These are phyloP conservation scores for Coemansia sp. DNA, from an alignment of 192 early-diverging fungal genomes.

Conservation along the genomic window DNA sequence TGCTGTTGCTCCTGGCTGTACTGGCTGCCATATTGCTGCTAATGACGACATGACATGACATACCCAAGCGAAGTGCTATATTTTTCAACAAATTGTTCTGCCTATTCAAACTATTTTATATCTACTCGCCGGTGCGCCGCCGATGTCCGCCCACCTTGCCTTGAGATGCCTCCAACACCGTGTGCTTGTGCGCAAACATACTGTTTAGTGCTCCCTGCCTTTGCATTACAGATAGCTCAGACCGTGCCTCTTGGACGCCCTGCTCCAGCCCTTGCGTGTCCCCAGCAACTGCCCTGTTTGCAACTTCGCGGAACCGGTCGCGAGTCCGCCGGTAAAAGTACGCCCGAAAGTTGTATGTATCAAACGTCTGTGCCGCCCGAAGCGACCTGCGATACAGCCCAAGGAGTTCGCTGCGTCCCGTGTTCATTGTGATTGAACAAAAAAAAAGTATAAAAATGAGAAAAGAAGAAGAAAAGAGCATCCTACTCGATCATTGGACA, in stretches of 20 bases:
- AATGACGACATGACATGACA: not conserved
- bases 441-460: not conserved
- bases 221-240: constrained; percentile 72
- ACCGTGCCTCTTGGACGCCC: constrained; percentile 63
- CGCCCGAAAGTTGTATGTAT: constrained; percentile 87
- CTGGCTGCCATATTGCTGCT: not conserved
- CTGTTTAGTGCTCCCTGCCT: constrained; percentile 77
- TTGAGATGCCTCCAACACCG: constrained; percentile 67
- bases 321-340: constrained; percentile 80
- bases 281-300: constrained; percentile 27
- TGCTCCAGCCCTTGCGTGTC: constrained; percentile 10
- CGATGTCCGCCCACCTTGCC: not conserved
- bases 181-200: constrained; percentile 69
- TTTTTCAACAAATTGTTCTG: not conserved
- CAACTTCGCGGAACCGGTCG: constrained; percentile 76
- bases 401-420: constrained; percentile 63
- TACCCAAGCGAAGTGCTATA: not conserved
- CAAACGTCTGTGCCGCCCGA: constrained; percentile 71
- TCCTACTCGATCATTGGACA: not conserved
- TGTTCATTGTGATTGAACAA: constrained; percentile 20
- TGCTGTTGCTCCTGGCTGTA: not conserved
- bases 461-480: constrained; percentile 25
- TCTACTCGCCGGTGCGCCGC: constrained; percentile 2
- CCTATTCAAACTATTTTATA: not conserved
- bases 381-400: constrained; percentile 78